Conservation (phyloP, 2,329 filamentous ascomycete genomes). For the Fusarium papillatum region DNA sequence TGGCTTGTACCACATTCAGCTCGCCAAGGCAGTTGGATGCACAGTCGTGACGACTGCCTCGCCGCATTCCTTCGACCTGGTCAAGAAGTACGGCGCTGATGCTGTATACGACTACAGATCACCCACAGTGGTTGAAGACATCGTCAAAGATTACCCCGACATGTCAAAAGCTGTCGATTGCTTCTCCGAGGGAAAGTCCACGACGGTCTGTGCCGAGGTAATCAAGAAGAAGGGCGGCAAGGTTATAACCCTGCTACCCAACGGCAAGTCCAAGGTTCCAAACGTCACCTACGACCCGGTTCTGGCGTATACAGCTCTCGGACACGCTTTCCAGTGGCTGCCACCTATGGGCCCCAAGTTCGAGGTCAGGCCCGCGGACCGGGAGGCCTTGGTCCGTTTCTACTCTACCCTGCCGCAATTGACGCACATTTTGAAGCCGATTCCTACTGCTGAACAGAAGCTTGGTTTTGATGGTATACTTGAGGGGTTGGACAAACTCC, state of each 20-base stretch:
- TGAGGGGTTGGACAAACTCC: constrained; percentile 9
- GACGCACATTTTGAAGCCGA: constrained; percentile 29
- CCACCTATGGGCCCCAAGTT: constrained; percentile 45
- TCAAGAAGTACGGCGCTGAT: constrained; percentile 58
- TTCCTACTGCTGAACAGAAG: constrained; percentile 24
- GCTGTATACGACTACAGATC: constrained; percentile 57
- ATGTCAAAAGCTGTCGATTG: constrained; percentile 49
- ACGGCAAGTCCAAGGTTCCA: constrained; percentile 30
- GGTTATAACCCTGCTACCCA: constrained; percentile 44
- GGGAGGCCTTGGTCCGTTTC: constrained; percentile 38
- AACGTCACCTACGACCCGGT: constrained; percentile 39
- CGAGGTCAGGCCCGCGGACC: constrained; percentile 43
- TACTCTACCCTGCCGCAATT: constrained; percentile 33
- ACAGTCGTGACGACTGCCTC: constrained; percentile 59
- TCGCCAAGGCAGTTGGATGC: constrained; percentile 57
- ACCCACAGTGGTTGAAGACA: constrained; percentile 25
- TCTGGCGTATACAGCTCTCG: constrained; percentile 43
- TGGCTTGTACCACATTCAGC: constrained; percentile 60
- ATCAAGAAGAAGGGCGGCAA: constrained; percentile 44
- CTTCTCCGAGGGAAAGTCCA: constrained; percentile 47
- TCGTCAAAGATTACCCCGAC: constrained; percentile 36
- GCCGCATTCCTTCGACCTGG: constrained; percentile 55
- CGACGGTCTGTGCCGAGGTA: constrained; percentile 44
- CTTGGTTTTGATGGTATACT: constrained; percentile 33
- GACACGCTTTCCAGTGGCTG: constrained; percentile 42